Evolutionary conservation across 768 basidiomycete species (phyloP), one percentile per base, ranked within the genome.

Genomic region (Nidularia sp.): DNA sequence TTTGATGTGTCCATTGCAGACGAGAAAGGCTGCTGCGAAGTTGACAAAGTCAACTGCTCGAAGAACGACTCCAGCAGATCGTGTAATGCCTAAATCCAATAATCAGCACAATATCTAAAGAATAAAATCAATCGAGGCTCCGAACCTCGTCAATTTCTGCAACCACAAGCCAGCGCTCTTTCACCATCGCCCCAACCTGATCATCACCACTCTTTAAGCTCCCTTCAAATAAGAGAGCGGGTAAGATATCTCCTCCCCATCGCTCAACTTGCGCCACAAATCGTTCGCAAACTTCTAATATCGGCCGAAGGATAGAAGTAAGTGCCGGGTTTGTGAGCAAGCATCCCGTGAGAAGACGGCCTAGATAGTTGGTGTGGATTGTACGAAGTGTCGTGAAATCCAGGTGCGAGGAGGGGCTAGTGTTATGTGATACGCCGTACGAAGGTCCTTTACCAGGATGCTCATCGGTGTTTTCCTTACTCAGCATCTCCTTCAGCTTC

Each of bases 231-330:
- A 95, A 66, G 45, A 95, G 72, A 0, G 86, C 90, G 9, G 93
- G 93, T 2, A 95, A 71, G 6, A 95, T 83, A 62, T 95, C 91
- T 0, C 93, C 93, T 9, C 91, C 92, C 93, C 93, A 97, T 49
- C 93, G 73, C 66, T 95, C 93, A 0, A 95, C 81, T 56, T 92
- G 84, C 5, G 83, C 91, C n/a, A 86, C 87, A 62, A 96, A 91
- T 6, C 84, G 78, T 62, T 91, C 92, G 64, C 92, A 95, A 6
- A 88, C 75, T 57, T 92, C 90, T 47, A 96, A 73, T 51, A 95
- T 84, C 33, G 83, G 77, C 13, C 84, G 82, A 36, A 94, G 70
- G 41, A 83, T 79, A 1, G 77, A 66, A 5, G 86, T 81, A 15
- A 91, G 68, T 3, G 75, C 67, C 0, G 80, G 63, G 57, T 92